Conservation (phyloP, 768 basidiomycete species). For the Clavaria fumosa region DNA sequence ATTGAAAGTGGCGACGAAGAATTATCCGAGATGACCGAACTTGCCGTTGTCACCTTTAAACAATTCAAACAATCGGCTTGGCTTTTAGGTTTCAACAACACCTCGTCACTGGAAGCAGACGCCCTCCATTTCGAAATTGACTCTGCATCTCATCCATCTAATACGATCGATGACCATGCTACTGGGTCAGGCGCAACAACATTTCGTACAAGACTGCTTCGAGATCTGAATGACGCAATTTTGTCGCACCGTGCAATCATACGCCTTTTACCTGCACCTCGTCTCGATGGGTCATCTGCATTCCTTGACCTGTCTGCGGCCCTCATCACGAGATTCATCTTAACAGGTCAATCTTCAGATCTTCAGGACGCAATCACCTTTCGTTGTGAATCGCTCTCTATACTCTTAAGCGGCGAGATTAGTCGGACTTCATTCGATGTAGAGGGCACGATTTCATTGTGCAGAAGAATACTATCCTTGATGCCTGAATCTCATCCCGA, state of each 20-base stretch:
- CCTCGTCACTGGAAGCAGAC: background rate
- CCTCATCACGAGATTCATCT: background rate
- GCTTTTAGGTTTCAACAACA: background rate
- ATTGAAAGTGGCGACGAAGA: background rate
- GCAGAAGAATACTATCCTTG: background rate
- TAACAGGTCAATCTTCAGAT: background rate
- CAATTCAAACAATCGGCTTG: background rate
- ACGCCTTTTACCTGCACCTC: background rate
- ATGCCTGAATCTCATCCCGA: background rate
- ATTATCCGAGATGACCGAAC: background rate
- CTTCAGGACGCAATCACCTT: background rate
- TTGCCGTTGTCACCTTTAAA: background rate
- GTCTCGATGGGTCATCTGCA: background rate
- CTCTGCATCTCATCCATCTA: background rate
- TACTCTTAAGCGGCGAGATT: too few species aligned
- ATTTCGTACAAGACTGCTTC: background rate
- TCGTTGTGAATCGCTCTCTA: too few species aligned
- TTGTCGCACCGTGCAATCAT: background rate
- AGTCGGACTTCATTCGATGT: too few species aligned
- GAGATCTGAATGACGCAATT: conserved; percentile 7
- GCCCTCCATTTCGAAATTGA: background rate
- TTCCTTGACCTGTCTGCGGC: background rate
- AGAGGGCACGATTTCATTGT: background rate
- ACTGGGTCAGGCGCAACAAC: background rate
- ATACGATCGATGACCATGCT: background rate